phyloP scores from a whole-genome alignment of 164 flowering plant genomes.

The Berberis thunbergii region DNA sequence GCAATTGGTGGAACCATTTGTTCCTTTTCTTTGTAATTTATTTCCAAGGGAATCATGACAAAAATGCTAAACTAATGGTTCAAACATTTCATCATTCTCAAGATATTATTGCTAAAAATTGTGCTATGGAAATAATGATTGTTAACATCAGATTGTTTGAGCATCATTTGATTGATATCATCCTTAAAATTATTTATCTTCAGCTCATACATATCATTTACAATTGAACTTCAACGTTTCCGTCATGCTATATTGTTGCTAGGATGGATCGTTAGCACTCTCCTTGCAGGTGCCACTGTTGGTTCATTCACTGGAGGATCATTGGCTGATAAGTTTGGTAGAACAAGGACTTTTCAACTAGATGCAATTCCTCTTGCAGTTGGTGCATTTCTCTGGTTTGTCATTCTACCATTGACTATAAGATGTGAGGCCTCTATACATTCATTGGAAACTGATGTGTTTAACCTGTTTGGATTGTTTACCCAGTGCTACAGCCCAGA shows the following conservation, averaged over 20 bases:
- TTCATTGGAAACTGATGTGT: neutral
- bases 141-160: too few species aligned
- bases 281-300: slow-evolving; percentile 90
- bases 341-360: slow-evolving; percentile 79
- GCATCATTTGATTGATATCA: too few species aligned
- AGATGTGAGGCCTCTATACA: neutral
- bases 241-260: neutral
- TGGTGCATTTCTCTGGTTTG: slow-evolving; percentile 88
- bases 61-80: too few species aligned
- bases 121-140: too few species aligned
- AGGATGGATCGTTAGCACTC: slow-evolving; percentile 97
- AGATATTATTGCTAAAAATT: too few species aligned
- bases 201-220: neutral
- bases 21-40: too few species aligned
- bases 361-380: slow-evolving; percentile 87
- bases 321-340: slow-evolving; percentile 94
- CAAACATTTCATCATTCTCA: too few species aligned
- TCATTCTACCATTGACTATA: slow-evolving; percentile 4
- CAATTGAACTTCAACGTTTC: slow-evolving; percentile 1
- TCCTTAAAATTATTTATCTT: too few species aligned
- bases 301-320: slow-evolving; percentile 97
- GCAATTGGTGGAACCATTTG: too few species aligned
- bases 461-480: slow-evolving; percentile 11
- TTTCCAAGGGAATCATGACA: too few species aligned
- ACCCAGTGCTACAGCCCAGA: slow-evolving; percentile 82